Base-by-base conservation (phyloP, 345 rosid genomes). In the Garcia nutans region DNA sequence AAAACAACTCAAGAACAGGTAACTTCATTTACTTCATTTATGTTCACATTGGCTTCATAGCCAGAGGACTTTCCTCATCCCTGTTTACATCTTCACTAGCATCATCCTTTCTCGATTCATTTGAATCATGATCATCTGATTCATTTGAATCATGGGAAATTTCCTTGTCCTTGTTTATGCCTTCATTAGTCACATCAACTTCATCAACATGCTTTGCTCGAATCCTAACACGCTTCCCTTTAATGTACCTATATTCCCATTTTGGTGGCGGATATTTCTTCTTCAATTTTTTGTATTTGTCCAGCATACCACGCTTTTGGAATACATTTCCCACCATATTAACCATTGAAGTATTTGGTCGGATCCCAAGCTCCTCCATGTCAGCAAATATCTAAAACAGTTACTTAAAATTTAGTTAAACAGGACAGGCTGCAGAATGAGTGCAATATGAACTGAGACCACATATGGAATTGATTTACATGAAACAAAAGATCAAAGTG, bases 281-380 rank as follows among this genome's bases (percentile, higher is more conserved):
- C 75, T 73, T 80, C 10, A 95, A 77, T 78, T 91, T 91, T 52
- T 87, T 82, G 56, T 86, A 85, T 75, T 93, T 93, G 81, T 95
- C 97, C 74, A 77, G 61, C 97, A 90, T 90, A 44, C 81, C 92
- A 20, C 89, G 72, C 77, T 88, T 86, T 81, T 82, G 76, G 84
- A 95, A 93, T 67, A 84, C 89, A 54, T 82, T 82, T 33, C 96
- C 99, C 80, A 91, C 78, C 99, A 96, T 90, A 19, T 80, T 65
- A 68, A 93, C 91, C 57, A 85, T 85, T 16, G 96, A 54, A 71
- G 82, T 67, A 73, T 82, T 82, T 10, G 98, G 99, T 70, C 84
- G 84, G 70, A 96, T 85, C 28, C 92, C 91, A 59, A 91, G 97
- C 85, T 96, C 99, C 86, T 93, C 99, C 99, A 96, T 96, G 79